Evolutionary conservation across 108 stramenopile species (phyloP).

Genomic region (Parmales sp.): DNA sequence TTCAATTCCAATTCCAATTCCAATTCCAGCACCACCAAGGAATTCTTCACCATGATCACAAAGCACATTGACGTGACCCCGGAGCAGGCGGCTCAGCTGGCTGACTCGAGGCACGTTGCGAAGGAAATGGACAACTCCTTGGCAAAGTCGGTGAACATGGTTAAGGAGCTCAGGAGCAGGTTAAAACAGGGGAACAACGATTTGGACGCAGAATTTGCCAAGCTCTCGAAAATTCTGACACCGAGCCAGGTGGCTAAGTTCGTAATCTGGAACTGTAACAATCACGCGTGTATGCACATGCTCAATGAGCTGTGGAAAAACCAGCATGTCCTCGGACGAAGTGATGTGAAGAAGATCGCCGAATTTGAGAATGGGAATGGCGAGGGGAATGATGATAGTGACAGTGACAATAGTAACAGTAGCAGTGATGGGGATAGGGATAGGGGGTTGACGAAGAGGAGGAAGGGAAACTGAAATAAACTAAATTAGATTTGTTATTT

Average conservation of each 20-base stretch:
- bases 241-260: constrained; percentile 84
- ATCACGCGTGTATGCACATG: constrained; percentile 88
- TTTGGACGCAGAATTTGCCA: constrained; percentile 69
- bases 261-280: constrained; percentile 82
- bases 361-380: not conserved
- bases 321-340: not conserved
- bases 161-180: constrained; percentile 43
- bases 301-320: constrained; percentile 77
- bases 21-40: not conserved
- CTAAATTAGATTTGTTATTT: too few relatives aligned
- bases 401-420: too few relatives aligned
- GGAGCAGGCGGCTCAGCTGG: constrained; percentile 53
- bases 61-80: constrained; percentile 32
- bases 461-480: too few relatives aligned
- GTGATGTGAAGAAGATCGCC: not conserved
- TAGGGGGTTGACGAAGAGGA: too few relatives aligned
- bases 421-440: too few relatives aligned
- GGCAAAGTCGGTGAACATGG: constrained; percentile 33
- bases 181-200: constrained; percentile 48
- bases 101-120: constrained; percentile 55
- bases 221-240: constrained; percentile 62
- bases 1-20: not conserved
- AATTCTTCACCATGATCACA: not conserved
- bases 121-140: constrained; percentile 55
- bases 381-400: not conserved